phyloP scores from a whole-genome alignment of 768 basidiomycete genomes.

The Leccinum fibrillosum region DNA sequence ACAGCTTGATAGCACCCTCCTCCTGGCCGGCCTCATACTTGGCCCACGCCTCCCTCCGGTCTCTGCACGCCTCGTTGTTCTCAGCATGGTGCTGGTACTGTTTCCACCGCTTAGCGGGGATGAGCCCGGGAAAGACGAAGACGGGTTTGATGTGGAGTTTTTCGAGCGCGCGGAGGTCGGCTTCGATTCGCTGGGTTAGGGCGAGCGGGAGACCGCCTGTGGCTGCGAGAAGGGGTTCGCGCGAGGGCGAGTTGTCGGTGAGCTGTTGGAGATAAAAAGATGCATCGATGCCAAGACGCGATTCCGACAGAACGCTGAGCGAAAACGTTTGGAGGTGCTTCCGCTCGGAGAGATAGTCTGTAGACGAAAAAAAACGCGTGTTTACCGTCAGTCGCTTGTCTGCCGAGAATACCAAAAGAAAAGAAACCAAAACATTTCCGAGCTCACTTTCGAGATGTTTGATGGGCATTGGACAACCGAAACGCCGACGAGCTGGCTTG shows the following conservation, averaged over 20 bases:
- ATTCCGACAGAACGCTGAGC: constrained; percentile 79
- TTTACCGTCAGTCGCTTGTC: neutral
- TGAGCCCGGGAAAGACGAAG: constrained; percentile 93
- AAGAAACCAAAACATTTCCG: neutral
- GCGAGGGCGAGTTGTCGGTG: constrained; percentile 68
- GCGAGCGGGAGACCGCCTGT: constrained; percentile 94
- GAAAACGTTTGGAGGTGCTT: constrained; percentile 83
- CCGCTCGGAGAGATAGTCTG: constrained; percentile 84
- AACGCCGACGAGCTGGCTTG: constrained; percentile 6
- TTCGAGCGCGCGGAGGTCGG: constrained; percentile 88
- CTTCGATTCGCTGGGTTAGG: constrained; percentile 83
- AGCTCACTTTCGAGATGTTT: constrained; percentile 78
- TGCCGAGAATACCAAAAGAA: neutral
- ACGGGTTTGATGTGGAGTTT: constrained; percentile 94
- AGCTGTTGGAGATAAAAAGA: constrained; percentile 82
- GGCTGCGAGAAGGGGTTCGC: constrained; percentile 90
- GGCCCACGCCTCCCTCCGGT: constrained; percentile 83
- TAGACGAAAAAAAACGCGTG: neutral
- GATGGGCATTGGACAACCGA: constrained; percentile 58
- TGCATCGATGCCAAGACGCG: constrained; percentile 96
- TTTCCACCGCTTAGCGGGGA: constrained; percentile 73
- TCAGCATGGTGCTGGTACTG: constrained; percentile 47
- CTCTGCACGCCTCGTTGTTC: constrained; percentile 66
- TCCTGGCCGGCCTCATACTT: constrained; percentile 92
- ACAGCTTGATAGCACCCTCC: constrained; percentile 81